These are phyloP conservation scores for Alternaria metachromatica DNA, from an alignment of 2,329 filamentous ascomycete species.

Conservation along the genomic window DNA sequence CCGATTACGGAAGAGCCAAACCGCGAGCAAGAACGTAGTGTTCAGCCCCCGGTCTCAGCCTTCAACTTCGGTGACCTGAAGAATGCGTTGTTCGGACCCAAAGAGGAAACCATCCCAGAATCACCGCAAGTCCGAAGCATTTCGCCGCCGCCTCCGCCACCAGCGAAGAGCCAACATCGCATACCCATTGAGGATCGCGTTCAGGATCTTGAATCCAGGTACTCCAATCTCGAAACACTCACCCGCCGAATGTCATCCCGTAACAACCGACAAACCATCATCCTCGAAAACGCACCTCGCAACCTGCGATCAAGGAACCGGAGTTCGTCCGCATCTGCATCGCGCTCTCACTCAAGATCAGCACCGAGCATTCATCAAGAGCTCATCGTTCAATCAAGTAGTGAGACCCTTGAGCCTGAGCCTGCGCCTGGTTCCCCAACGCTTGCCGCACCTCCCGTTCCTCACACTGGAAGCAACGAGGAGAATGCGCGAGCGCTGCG, in stretches of 20 bases:
- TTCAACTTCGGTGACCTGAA: conserved; percentile 49
- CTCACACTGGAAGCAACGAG: neutral
- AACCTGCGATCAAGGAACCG: conserved; percentile 41
- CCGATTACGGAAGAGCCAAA: conserved; percentile 6
- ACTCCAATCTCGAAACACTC: conserved; percentile 39
- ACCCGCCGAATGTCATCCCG: conserved; percentile 42
- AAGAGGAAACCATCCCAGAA: conserved; percentile 21
- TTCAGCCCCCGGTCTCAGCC: conserved; percentile 33
- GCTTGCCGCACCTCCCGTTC: neutral
- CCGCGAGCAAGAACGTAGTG: conserved; percentile 1
- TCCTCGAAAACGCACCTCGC: conserved; percentile 47
- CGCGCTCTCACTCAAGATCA: conserved; percentile 17
- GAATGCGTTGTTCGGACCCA: conserved; percentile 25
- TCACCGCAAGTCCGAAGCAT: conserved; percentile 16
- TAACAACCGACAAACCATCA: conserved; percentile 48
- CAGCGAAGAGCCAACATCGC: conserved; percentile 23
- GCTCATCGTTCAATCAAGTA: conserved; percentile 23
- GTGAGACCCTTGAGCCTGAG: conserved; percentile 12
- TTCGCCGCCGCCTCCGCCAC: conserved; percentile 10
- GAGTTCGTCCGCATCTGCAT: conserved; percentile 34
- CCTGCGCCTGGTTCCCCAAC: conserved; percentile 20
- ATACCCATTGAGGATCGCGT: conserved; percentile 46
- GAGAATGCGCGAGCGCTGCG: conserved; percentile 18
- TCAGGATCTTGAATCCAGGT: conserved; percentile 38
- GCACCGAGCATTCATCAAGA: conserved; percentile 26